Evolutionary conservation across 164 flowering plant species (phyloP), one percentile per base, ranked within the genome.

Genomic region (Piper betle): DNA sequence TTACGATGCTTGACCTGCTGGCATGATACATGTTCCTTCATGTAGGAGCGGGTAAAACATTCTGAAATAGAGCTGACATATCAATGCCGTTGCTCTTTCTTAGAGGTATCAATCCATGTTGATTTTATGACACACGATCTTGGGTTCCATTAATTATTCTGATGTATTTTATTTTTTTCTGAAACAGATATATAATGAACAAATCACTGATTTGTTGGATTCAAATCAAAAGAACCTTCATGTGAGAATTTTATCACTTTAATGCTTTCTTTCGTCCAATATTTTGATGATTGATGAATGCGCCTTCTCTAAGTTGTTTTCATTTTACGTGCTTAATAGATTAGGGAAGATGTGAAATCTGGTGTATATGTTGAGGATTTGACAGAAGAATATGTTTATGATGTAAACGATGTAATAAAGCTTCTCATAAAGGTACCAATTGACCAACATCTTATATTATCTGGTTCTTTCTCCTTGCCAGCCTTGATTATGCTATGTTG

Each of bases 321-420:
- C 33, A 7, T 53, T 53, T 4, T 52, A 52, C 55, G 5, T 16
- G 6, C 13, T 53, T 53, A 13, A 17, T 82, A 93, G 97, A 81
- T 93, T 37, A 77, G 99, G 72, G 99, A 93, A 80, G 97, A 90
- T 74, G 88, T 88, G 13, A 90, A 88, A 72, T 75, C 87, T 64
- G 99, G 99, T 69, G 96, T 93, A 5, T 93, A 93, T 78, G 99
- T 93, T 62, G 99, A 93, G 72, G 84, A 85, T 77, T 65, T 93
- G 56, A 81, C 83, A 0, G 99, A 93, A 77, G 91, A 84, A 57
- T 71, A 69, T 73, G 96, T 90, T 0, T 71, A 68, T 39, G 77
- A 88, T 11, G 74, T 80, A 84, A 78, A 75, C 68, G 95, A 93
- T 64, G 81, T 93, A 56, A 75, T 70, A 3, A 80, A 81, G 67